A percentile compares a stretch with the other conserved stretches of the same genome.
Conservation (phyloP, 2,329 filamentous ascomycete genomes). For the Penicillium sp. region DNA sequence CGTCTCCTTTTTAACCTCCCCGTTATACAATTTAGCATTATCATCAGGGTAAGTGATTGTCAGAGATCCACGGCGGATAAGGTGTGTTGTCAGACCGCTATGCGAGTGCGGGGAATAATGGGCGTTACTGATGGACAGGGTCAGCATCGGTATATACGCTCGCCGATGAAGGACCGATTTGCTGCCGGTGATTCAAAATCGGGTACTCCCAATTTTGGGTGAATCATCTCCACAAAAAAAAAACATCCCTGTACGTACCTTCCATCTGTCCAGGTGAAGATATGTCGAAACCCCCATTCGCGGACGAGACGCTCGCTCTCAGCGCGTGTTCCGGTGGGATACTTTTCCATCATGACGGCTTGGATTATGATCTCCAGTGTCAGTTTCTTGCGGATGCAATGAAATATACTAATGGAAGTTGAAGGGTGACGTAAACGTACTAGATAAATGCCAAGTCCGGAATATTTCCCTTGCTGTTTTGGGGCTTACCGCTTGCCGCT, state of each 20-base stretch:
- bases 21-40: slow-evolving; percentile 26
- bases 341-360: slow-evolving; percentile 29
- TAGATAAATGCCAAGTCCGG: not conserved
- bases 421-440: not conserved
- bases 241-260: slow-evolving; percentile 42
- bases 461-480: not conserved
- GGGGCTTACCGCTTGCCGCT: not conserved
- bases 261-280: slow-evolving; percentile 63
- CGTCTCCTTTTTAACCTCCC: slow-evolving; percentile 50
- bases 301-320: slow-evolving; percentile 57
- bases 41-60: slow-evolving; percentile 61
- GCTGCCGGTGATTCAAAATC: not conserved
- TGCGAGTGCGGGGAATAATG: slow-evolving; percentile 62
- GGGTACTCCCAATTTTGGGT: not conserved
- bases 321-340: slow-evolving; percentile 35
- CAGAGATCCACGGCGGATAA: slow-evolving; percentile 58
- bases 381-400: no score
- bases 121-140: slow-evolving; percentile 48
- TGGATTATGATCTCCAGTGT: no score
- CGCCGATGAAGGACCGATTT: no score
- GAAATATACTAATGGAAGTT: not conserved
- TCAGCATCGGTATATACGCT: not conserved
- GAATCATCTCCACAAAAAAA: no score
- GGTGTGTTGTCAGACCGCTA: slow-evolving; percentile 56
- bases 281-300: slow-evolving; percentile 59